Evolutionary conservation across 768 basidiomycete species (phyloP).

Genomic region (Myochromella boudieri): DNA sequence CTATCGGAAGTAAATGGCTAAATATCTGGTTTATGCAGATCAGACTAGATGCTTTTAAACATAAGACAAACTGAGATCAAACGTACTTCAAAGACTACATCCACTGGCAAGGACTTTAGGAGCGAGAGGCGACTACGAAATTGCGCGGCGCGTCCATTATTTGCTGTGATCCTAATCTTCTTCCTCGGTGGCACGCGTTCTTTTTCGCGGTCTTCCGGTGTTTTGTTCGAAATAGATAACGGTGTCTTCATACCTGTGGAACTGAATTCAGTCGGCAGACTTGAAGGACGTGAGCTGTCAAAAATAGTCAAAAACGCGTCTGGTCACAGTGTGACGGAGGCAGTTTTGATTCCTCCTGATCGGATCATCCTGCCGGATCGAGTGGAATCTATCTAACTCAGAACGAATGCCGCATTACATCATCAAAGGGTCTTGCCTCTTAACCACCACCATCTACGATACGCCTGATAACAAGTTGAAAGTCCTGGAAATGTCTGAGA

Average conservation of each 20-base stretch:
- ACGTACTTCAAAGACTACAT: slow-evolving; percentile 13
- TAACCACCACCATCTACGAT: slow-evolving; percentile 1
- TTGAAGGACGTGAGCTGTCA: no score
- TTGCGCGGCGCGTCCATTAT: neutral
- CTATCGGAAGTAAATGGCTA: slow-evolving; percentile 26
- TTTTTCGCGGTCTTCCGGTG: slow-evolving; percentile 5
- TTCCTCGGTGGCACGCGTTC: slow-evolving; percentile 8
- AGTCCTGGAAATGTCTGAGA: neutral
- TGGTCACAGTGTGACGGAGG: neutral
- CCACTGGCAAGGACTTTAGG: slow-evolving; percentile 8
- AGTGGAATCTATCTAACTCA: no score
- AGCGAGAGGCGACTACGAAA: slow-evolving; percentile 1
- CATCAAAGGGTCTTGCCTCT: no score
- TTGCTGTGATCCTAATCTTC: slow-evolving; percentile 9
- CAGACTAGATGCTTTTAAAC: no score
- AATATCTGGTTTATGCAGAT: slow-evolving; percentile 13
- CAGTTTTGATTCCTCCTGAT: neutral
- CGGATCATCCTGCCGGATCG: neutral
- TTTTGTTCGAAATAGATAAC: neutral
- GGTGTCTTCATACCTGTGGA: neutral
- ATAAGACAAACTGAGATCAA: neutral
- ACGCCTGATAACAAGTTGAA: no score
- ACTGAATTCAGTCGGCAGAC: no score
- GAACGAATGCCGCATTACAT: no score
- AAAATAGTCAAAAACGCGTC: slow-evolving; percentile 3